These are phyloP conservation scores for Wickerhamiella bombiphila DNA, from an alignment of 805 yeast genomes.

Conservation along the genomic window DNA sequence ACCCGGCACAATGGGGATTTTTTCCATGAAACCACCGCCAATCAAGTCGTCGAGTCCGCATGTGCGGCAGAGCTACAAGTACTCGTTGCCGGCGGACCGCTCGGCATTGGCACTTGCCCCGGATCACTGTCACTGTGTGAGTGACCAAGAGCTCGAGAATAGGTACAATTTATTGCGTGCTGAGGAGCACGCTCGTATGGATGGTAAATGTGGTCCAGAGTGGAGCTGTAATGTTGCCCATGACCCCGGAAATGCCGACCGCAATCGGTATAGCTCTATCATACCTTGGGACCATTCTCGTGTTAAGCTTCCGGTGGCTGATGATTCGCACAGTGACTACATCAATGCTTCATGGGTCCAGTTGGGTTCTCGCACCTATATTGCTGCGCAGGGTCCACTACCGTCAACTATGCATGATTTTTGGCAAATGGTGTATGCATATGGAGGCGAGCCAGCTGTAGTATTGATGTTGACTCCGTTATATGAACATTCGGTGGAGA, in stretches of 20 bases:
- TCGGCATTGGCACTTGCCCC: constrained; percentile 9
- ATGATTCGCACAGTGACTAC: constrained; percentile 34
- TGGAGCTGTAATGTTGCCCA: constrained; percentile 17
- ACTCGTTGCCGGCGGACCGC: constrained; percentile 16
- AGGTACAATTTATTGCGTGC: constrained; percentile 18
- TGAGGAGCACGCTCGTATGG: constrained; percentile 21
- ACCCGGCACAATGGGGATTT: neutral
- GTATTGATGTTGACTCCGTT: constrained; percentile 67
- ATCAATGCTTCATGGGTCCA: constrained; percentile 75
- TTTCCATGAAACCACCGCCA: neutral
- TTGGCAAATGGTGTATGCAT: constrained; percentile 61
- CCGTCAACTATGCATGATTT: constrained; percentile 63
- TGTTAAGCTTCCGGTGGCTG: constrained; percentile 28
- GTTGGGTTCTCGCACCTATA: constrained; percentile 29
- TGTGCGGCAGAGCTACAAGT: constrained; percentile 4
- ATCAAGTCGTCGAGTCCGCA: neutral
- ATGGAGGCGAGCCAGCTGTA: constrained; percentile 51
- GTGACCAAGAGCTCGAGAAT: constrained; percentile 17
- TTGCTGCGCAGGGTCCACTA: constrained; percentile 87
- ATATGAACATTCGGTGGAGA: constrained; percentile 59
- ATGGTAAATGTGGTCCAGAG: constrained; percentile 17
- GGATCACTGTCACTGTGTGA: constrained; percentile 19
- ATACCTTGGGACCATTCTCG: constrained; percentile 52
- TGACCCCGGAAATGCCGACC: constrained; percentile 14
- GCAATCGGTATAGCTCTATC: constrained; percentile 50